These are phyloP conservation scores for Torulaspora microellipsoides DNA, from an alignment of 805 yeast species.

Conservation along the genomic window DNA sequence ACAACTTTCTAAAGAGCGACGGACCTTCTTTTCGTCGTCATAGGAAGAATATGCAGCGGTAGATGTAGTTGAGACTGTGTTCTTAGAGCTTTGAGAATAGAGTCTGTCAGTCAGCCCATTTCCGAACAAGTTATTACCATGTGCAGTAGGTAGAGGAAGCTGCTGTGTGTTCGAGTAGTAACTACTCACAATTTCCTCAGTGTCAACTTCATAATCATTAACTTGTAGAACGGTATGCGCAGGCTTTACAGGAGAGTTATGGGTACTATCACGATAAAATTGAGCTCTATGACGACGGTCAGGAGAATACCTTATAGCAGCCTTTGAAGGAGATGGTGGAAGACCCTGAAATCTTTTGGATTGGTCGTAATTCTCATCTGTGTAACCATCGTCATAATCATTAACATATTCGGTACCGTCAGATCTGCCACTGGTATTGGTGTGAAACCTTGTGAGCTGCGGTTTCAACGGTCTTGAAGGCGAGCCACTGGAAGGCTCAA, in stretches of 20 bases:
- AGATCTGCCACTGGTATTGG: constrained; percentile 23
- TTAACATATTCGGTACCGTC: constrained; percentile 7
- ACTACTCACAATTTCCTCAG: constrained; percentile 22
- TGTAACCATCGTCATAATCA: constrained; percentile 8
- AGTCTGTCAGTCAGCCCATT: constrained; percentile 15
- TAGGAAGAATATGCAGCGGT: constrained; percentile 26
- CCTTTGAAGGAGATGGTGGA: constrained; percentile 39
- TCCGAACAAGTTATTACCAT: constrained; percentile 8
- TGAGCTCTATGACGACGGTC: constrained; percentile 35
- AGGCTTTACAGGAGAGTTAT: constrained; percentile 41
- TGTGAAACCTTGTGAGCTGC: constrained; percentile 26
- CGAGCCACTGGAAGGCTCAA: constrained; percentile 27
- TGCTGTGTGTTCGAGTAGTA: constrained; percentile 19
- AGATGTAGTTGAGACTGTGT: constrained; percentile 22
- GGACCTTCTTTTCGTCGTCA: constrained; percentile 34
- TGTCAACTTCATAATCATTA: constrained; percentile 39
- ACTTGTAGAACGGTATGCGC: constrained; percentile 47
- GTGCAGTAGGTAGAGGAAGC: constrained; percentile 9
- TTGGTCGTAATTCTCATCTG: constrained; percentile 22
- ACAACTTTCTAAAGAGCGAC: constrained; percentile 58
- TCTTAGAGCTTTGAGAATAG: constrained; percentile 21
- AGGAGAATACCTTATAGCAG: constrained; percentile 38
- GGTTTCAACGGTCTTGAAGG: constrained; percentile 29
- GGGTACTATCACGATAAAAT: constrained; percentile 31
- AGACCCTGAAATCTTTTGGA: constrained; percentile 33